These are phyloP conservation scores for Colletotrichum euphorbiae DNA, from an alignment of 2,329 filamentous ascomycete species.

Conservation along the genomic window DNA sequence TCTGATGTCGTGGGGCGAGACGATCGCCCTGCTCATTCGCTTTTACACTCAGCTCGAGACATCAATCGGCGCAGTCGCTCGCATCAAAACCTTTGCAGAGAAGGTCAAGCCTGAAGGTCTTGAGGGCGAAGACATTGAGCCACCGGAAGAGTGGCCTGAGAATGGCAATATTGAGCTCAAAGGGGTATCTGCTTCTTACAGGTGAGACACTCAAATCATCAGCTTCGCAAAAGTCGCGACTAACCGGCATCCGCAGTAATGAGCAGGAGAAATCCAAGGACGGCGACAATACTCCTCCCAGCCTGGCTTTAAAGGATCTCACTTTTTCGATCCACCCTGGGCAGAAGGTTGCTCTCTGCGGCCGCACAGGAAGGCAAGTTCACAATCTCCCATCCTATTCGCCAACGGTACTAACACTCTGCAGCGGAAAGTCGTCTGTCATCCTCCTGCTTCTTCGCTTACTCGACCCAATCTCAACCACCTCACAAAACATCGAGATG, in stretches of 20 bases:
- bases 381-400: fast-evolving
- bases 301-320: conserved; percentile 34
- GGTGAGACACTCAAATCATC: neutral
- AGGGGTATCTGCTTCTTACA: conserved; percentile 40
- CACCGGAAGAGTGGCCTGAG: conserved; percentile 39
- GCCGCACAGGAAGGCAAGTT: conserved; percentile 43
- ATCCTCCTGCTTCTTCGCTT: conserved; percentile 50
- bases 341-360: conserved; percentile 44
- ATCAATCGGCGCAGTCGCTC: conserved; percentile 41
- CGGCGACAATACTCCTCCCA: conserved; percentile 1
- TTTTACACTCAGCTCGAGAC: conserved; percentile 47
- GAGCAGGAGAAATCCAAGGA: conserved; percentile 10
- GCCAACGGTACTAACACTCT: neutral
- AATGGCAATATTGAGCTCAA: conserved; percentile 39
- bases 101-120: conserved; percentile 37
- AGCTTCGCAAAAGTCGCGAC: neutral
- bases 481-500: conserved; percentile 48
- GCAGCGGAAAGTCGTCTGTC: conserved; percentile 51
- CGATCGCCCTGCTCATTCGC: conserved; percentile 44
- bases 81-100: conserved; percentile 42
- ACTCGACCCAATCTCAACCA: conserved; percentile 46
- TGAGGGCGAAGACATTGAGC: conserved; percentile 26
- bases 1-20: conserved; percentile 49
- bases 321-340: conserved; percentile 35
- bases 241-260: conserved; percentile 10